Evolutionary conservation across 163 green algal genomes (phyloP), one percentile per base, ranked within the genome.

Genomic region (Prototheca stagnorum): DNA sequence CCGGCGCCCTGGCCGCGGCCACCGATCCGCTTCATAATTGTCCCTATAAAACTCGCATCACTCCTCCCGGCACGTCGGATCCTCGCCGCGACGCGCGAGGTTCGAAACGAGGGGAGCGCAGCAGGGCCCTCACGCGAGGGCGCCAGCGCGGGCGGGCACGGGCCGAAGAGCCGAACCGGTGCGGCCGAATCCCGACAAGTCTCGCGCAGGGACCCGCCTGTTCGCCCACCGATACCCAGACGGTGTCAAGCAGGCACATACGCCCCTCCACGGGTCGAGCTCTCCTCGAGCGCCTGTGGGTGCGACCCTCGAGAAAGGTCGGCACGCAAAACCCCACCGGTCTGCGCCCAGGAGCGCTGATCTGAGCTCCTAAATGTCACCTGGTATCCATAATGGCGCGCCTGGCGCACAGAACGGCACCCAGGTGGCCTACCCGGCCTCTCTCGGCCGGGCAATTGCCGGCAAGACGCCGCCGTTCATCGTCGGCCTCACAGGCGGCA

Each of bases 401-500:
- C 14, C 14, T 39, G 14, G 33, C 11, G 14, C 33, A 39, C 33
- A n/a, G 33, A 39, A n/a, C 11, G 33, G 33, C 33, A 14, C 11
- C 33, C 33, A 39, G 11, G 14, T 39, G 14, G 14, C 33, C 11
- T 39, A 39, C 14, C 33, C 33, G 14, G 33, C 33, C 33, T n/a
- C 33, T n/a, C 11, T 14, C 14, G 33, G 11, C 11, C 33, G 33
- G 33, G 11, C 33, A n/a, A n/a, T 11, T n/a, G 36, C 21, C 21
- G 36, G 7, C 11, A 17, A 44, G 7, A 17, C 12, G 37, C 8
- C 12, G 7, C 1, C 25, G 15, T 46, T 35, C 5, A 22, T 56
- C 39, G 20, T 56, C 4, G 54, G 54, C 20, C 54, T 62, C n/a
- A 62, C 54, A 2, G 54, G 54, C 31, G n/a, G 23, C 16, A 52